A percentile compares a stretch with the other conserved stretches of the same genome.
phyloP scores from a whole-genome alignment of 2,329 filamentous ascomycete species.

The Raffaelea albimanens region DNA sequence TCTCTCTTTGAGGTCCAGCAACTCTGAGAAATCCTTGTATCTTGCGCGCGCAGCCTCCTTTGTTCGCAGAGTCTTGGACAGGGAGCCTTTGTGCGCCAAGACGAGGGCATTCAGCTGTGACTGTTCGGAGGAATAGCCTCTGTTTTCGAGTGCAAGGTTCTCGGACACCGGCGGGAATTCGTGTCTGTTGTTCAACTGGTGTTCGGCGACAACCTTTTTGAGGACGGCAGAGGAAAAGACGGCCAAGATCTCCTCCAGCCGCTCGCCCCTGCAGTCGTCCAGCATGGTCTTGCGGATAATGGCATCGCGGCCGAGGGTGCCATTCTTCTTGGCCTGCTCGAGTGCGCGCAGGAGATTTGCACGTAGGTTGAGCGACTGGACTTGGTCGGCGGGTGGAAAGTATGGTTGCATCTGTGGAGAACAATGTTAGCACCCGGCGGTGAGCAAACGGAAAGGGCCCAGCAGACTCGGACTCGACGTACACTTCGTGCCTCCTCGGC shows the following conservation, averaged over 20 bases:
- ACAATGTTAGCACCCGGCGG: not conserved
- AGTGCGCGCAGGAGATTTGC: conserved; percentile 73
- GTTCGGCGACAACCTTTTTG: conserved; percentile 50
- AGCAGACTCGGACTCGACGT: not conserved
- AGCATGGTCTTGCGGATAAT: conserved; percentile 89
- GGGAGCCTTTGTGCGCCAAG: conserved; percentile 61
- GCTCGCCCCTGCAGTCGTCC: conserved; percentile 89
- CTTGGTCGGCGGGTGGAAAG: conserved; percentile 81
- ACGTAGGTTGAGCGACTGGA: conserved; percentile 85
- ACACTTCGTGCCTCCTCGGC: conserved; percentile 65
- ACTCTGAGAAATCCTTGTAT: conserved; percentile 54
- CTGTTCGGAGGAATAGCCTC: conserved; percentile 45
- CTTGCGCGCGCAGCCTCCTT: conserved; percentile 50
- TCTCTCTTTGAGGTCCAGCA: conserved; percentile 55
- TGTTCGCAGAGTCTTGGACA: conserved; percentile 47
- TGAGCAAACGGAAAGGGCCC: not conserved
- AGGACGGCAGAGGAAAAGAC: conserved; percentile 77
- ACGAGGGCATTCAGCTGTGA: conserved; percentile 55
- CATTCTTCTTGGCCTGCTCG: conserved; percentile 80
- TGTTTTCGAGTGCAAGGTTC: conserved; percentile 47
- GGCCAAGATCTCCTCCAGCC: conserved; percentile 77
- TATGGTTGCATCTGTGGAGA: conserved; percentile 57
- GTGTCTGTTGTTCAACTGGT: conserved; percentile 12
- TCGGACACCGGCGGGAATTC: conserved; percentile 40
- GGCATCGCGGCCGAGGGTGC: conserved; percentile 67